These are phyloP conservation scores for Saccharum spontaneum DNA, from an alignment of 176 grass and related monocot species.

Conservation along the genomic window DNA sequence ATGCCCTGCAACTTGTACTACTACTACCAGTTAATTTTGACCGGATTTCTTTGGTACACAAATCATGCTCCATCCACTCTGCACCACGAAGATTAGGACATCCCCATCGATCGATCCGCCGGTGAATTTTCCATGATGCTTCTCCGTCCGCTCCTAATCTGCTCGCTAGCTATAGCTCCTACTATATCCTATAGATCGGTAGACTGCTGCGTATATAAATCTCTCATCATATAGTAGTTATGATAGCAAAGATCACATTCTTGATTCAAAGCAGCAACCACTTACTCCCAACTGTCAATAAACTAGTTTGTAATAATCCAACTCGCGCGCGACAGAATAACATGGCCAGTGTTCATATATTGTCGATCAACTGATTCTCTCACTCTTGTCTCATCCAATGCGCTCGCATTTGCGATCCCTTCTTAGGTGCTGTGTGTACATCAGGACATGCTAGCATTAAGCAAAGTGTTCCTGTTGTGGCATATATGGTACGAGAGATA, in stretches of 20 bases:
- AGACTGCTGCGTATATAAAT: constrained; percentile 36
- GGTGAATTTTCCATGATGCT: constrained; percentile 45
- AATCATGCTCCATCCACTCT: constrained; percentile 26
- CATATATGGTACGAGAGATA: constrained; percentile 41
- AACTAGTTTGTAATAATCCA: constrained; percentile 35
- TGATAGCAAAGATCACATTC: constrained; percentile 61
- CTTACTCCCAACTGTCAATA: constrained; percentile 53
- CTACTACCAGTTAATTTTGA: constrained; percentile 28
- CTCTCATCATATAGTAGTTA: constrained; percentile 17
- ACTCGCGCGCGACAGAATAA: constrained; percentile 41
- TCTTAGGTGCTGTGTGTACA: constrained; percentile 20
- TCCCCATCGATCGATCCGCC: neutral
- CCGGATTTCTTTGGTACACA: constrained; percentile 32
- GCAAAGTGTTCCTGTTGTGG: constrained; percentile 34
- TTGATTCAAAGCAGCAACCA: constrained; percentile 58
- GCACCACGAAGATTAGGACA: no score
- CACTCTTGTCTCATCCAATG: constrained; percentile 18
- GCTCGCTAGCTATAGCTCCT: neutral
- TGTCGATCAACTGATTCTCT: constrained; percentile 41
- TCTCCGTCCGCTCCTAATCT: constrained; percentile 40
- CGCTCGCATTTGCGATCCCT: constrained; percentile 19
- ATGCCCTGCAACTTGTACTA: constrained; percentile 48
- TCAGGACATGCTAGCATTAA: constrained; percentile 37
- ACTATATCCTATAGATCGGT: constrained; percentile 2
- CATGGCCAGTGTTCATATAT: constrained; percentile 40